Base-by-base conservation (phyloP, 768 basidiomycete genomes). In the Cyclocybe aegerita region DNA sequence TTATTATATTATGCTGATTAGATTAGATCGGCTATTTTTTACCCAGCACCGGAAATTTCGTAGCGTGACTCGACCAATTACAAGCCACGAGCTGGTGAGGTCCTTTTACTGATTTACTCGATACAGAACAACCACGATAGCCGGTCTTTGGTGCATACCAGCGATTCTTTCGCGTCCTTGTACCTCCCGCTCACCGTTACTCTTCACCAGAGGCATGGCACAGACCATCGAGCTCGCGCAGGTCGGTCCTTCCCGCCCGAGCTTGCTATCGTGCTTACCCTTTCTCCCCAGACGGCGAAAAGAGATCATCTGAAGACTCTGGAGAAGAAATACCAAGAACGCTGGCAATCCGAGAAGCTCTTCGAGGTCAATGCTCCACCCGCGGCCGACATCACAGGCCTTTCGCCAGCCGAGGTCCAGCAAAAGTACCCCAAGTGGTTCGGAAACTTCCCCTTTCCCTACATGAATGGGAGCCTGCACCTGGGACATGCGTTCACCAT, bases 381-480 rank as follows among this genome's bases (percentile, higher is more conserved):
- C 14, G 66, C 74, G 9, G 81, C 82, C 43, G 83, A 90, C 39
- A 76, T 86, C 39, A 72, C 72, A 49, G 83, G 82, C 51, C 79
- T 89, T 43, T 80, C 85, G 9, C 73, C 73, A 12, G 75, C 77
- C 15, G 76, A 95, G 63, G 72, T 96, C 61, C 76, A 78, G 54
- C 76, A 86, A 62, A 83, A 85, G 70, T 82, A 84, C 67, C 95
- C 95, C 14, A 98, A 98, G 75, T 98, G 95, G 93, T 90, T 98
- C 65, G 97, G 96, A 47, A 97, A 85, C 71, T 96, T 89, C 69
- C 95, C 95, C 45, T 97, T 77, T 72, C 91, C 93, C 1, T 99
- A 99, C 78, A 98, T 98, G 93, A 99, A 99, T 63, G 97, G 97
- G 39, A 91, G 89, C 59, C 77, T 98, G 59, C 97, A 99, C 70